Evolutionary conservation across 2,329 filamentous ascomycete genomes (phyloP).

Genomic region (Dactylellina haptotyla): DNA sequence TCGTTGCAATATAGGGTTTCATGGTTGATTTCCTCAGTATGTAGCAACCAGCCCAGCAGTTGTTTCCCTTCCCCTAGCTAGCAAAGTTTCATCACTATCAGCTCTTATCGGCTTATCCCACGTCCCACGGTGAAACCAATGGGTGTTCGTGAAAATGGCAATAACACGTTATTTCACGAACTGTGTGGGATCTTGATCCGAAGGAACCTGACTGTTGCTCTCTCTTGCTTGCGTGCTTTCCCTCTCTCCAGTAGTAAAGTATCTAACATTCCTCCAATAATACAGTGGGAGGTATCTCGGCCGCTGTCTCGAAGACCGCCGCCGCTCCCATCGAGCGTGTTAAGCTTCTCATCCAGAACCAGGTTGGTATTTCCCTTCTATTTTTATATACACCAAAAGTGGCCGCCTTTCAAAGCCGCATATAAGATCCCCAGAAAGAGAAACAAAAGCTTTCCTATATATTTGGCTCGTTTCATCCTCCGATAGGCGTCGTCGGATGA

Average conservation of each 20-base stretch:
- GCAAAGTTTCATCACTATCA: constrained; percentile 20
- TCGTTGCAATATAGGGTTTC: constrained; percentile 33
- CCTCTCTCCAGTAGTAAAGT: constrained; percentile 54
- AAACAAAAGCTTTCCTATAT: not conserved
- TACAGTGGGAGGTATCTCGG: constrained; percentile 98
- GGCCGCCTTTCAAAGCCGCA: not conserved
- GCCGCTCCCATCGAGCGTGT: constrained; percentile 99
- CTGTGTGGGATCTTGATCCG: constrained; percentile 11
- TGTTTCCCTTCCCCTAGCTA: not conserved
- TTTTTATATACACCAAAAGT: not conserved
- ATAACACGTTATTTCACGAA: no score
- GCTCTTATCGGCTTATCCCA: constrained; percentile 13
- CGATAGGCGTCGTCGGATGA: constrained; percentile 22
- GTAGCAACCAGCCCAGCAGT: constrained; percentile 17
- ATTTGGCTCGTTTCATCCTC: not conserved
- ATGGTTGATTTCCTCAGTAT: constrained; percentile 53
- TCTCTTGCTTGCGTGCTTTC: not conserved
- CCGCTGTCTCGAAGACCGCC: constrained; percentile 99
- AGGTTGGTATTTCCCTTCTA: constrained; percentile 73
- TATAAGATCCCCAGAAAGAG: not conserved
- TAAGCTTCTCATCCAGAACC: constrained; percentile 99
- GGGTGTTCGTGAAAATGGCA: constrained; percentile 89
- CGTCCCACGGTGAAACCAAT: constrained; percentile 77
- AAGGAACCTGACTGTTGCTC: constrained; percentile 21
- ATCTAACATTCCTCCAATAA: constrained; percentile 57